A percentile compares a stretch with the other conserved stretches of the same genome.
phyloP scores from a whole-genome alignment of 2,329 filamentous ascomycete species.

The Lachnum nothofagi region DNA sequence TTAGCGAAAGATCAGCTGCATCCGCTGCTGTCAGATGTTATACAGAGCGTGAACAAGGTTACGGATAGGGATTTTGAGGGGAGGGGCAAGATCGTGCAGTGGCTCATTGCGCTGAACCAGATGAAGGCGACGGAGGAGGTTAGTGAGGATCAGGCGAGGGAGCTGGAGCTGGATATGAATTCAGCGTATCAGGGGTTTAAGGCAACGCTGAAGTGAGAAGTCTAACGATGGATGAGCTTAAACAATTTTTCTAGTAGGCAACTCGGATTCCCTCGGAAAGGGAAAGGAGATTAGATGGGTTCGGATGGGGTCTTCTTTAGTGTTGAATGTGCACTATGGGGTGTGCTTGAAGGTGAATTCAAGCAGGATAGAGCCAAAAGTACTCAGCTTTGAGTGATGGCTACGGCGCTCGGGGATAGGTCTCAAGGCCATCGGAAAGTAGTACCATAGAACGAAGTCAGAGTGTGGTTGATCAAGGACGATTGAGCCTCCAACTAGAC shows the following conservation, averaged over 20 bases:
- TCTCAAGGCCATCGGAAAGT: too few relatives aligned
- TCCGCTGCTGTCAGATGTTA: conserved; percentile 87
- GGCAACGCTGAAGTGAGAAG: conserved; percentile 31
- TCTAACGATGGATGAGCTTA: neutral
- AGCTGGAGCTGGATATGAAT: conserved; percentile 89
- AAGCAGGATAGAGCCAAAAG: too few relatives aligned
- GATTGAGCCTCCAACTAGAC: conserved; percentile 46
- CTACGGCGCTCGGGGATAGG: too few relatives aligned
- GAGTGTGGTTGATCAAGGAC: neutral
- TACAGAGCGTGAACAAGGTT: conserved; percentile 95
- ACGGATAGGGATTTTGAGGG: conserved; percentile 93
- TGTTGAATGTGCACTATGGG: too few relatives aligned
- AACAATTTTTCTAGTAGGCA: too few relatives aligned
- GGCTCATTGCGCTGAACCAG: conserved; percentile 94
- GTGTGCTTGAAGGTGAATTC: too few relatives aligned
- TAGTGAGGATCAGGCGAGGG: conserved; percentile 77
- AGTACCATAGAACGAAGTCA: neutral
- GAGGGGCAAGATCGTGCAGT: conserved; percentile 95
- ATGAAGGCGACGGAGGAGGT: conserved; percentile 95
- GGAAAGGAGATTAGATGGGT: too few relatives aligned
- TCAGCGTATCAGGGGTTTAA: conserved; percentile 94
- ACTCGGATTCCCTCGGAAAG: too few relatives aligned
- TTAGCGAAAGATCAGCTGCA: conserved; percentile 96
- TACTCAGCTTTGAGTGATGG: too few relatives aligned
- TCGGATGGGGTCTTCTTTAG: too few relatives aligned